phyloP scores from a whole-genome alignment of 2,329 filamentous ascomycete species.

The Talaromyces sp. region DNA sequence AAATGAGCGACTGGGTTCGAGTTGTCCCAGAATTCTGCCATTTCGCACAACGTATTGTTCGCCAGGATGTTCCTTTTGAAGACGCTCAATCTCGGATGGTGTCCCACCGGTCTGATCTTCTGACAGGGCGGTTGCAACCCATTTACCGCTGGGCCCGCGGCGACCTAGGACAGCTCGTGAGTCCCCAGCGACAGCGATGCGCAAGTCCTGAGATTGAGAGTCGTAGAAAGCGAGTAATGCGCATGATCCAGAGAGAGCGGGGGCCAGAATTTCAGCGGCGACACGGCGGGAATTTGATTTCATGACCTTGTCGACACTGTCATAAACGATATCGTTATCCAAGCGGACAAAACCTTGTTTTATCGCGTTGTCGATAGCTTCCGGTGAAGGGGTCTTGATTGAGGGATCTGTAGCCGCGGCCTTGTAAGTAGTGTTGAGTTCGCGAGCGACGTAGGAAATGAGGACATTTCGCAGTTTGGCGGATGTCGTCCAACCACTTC shows the following conservation, averaged over 20 bases:
- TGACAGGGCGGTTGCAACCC: constrained; percentile 85
- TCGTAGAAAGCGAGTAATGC: constrained; percentile 97
- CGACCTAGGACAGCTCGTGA: constrained; percentile 91
- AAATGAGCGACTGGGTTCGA: constrained; percentile 92
- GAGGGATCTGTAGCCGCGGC: constrained; percentile 59
- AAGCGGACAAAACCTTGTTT: constrained; percentile 85
- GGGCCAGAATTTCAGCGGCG: constrained; percentile 85
- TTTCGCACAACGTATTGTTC: constrained; percentile 85
- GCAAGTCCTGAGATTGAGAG: constrained; percentile 75
- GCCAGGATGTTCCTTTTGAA: constrained; percentile 82
- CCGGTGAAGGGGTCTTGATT: constrained; percentile 65
- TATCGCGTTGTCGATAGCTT: constrained; percentile 84
- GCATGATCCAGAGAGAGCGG: constrained; percentile 94
- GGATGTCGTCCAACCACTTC: constrained; percentile 93
- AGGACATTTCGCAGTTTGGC: constrained; percentile 90
- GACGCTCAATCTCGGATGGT: constrained; percentile 73
- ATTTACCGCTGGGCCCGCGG: constrained; percentile 74
- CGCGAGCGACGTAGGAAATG: constrained; percentile 87
- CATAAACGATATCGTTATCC: constrained; percentile 91
- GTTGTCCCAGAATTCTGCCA: constrained; percentile 82
- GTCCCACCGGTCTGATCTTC: constrained; percentile 93
- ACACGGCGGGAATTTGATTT: constrained; percentile 85
- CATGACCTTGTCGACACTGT: constrained; percentile 85
- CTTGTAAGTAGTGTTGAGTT: constrained; percentile 90
- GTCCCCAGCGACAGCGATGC: constrained; percentile 94